These are phyloP conservation scores for Nannochloropsis granulata DNA, from an alignment of 108 stramenopile species.

Conservation along the genomic window DNA sequence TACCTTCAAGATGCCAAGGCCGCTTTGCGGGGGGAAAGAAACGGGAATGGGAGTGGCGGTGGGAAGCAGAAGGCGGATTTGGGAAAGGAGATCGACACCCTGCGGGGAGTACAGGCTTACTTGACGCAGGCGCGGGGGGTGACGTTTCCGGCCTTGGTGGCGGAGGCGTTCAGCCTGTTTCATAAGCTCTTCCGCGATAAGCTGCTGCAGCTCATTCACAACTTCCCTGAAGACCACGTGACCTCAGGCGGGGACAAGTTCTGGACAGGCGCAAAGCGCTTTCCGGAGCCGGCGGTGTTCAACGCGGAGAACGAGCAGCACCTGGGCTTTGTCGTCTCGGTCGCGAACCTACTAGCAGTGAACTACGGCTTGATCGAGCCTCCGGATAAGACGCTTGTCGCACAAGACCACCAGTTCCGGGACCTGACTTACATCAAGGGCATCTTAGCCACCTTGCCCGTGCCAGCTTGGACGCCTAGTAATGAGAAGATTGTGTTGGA, in stretches of 20 bases:
- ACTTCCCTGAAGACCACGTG: slow-evolving; percentile 43
- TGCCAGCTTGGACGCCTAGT: slow-evolving; percentile 26
- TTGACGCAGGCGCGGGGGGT: slow-evolving; percentile 6
- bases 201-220: slow-evolving; percentile 37
- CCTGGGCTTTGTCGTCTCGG: slow-evolving; percentile 30
- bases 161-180: slow-evolving; percentile 28
- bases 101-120: slow-evolving; percentile 1
- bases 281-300: slow-evolving; percentile 24
- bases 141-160: slow-evolving; percentile 34
- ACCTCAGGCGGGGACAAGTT: slow-evolving; percentile 35
- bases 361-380: slow-evolving; percentile 29
- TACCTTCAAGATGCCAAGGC: neutral
- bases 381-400: slow-evolving; percentile 19
- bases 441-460: slow-evolving; percentile 2
- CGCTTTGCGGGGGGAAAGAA: neutral
- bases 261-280: slow-evolving; percentile 49
- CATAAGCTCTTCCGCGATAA: slow-evolving; percentile 35
- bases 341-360: slow-evolving; percentile 43
- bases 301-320: slow-evolving; percentile 23
- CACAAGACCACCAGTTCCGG: slow-evolving; percentile 14
- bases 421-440: slow-evolving; percentile 1
- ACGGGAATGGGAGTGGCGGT: neutral
- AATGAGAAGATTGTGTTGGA: slow-evolving; percentile 26
- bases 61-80: neutral
- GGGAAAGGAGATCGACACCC: slow-evolving; percentile 32